Evolutionary conservation across 139 green algal genomes (phyloP), one percentile per base, ranked within the genome.

Genomic region (Picochlorum sp.): DNA sequence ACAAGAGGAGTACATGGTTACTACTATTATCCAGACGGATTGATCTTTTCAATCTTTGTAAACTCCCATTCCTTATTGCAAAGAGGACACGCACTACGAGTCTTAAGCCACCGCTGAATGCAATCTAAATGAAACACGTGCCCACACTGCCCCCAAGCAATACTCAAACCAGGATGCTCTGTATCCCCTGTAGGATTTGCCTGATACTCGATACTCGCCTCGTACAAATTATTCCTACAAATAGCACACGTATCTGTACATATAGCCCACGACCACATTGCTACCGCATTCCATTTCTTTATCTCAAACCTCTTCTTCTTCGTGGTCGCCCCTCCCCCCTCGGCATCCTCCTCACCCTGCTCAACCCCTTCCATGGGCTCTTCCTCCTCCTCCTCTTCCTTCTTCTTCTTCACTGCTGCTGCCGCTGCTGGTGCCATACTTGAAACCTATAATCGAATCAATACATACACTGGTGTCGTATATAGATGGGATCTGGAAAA

Each of bases 51-150:
- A 47, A 96, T 92, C 75, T 96, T 96, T 3, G 85, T 74, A 76
- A 93, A 96, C 73, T 96, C 89, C 89, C 89, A 96, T 72, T 92
- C 60, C 37, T 95, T 94, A 84, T 95, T 95, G 87, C 89, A 96
- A 26, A 97, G 78, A 8, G 90, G 90, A 82, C 90, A 97, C 8
- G 92, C 90, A 26, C 64, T 80, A 51, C 90, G 79, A 5, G 92
- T 97, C 78, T 98, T 98, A 3, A 97, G 81, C 92, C 92, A 98
- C 13, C 89, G 73, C 69, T 96, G 89, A 50, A 98, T 98, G 85
- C 92, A 98, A 82, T 98, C 92, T 41, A 98, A 81, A 74, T 98
- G 92, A 82, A 98, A 98, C 18, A 97, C 92, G 49, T 98, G 92
- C 11, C 91, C 92, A 72, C 92, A 98, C 45, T 64, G 78, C 21